These are phyloP conservation scores for Solidago caesia DNA, from an alignment of 129 eudicot genomes.

Conservation along the genomic window DNA sequence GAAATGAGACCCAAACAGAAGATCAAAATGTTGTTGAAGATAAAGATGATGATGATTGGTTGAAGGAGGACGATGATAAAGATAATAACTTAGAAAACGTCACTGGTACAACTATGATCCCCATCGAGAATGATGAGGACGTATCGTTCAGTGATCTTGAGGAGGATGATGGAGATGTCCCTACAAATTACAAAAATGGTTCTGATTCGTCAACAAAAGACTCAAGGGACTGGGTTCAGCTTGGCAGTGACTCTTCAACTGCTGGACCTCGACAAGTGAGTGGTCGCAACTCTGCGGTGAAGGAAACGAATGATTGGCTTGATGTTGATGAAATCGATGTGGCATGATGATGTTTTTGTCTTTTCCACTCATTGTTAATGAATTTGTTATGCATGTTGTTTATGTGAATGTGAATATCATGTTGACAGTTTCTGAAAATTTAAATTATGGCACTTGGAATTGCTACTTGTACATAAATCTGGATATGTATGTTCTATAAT, in stretches of 20 bases:
- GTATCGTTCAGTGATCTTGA: constrained; percentile 95
- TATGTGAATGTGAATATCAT: constrained; percentile 38
- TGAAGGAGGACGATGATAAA: constrained; percentile 52
- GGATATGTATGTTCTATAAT: constrained; percentile 30
- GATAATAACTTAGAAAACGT: constrained; percentile 44
- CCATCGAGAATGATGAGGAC: constrained; percentile 70
- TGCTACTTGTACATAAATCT: constrained; percentile 32
- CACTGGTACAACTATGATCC: constrained; percentile 43
- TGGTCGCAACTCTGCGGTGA: constrained; percentile 38
- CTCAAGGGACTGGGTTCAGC: constrained; percentile 78
- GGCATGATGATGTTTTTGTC: constrained; percentile 34
- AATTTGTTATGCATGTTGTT: constrained; percentile 17
- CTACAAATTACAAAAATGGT: constrained; percentile 44
- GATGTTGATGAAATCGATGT: constrained; percentile 82
- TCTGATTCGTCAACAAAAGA: constrained; percentile 63
- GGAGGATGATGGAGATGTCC: constrained; percentile 73
- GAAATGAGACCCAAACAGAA: constrained; percentile 22
- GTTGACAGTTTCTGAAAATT: constrained; percentile 15
- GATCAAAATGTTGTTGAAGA: constrained; percentile 25
- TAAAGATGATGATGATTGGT: constrained; percentile 89
- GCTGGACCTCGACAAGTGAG: constrained; percentile 46
- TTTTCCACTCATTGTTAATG: constrained; percentile 17
- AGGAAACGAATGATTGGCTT: constrained; percentile 80
- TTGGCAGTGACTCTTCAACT: constrained; percentile 37
- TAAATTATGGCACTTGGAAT: constrained; percentile 15